Base-by-base conservation (phyloP, 148 eudicot species). In the Silene conica region DNA sequence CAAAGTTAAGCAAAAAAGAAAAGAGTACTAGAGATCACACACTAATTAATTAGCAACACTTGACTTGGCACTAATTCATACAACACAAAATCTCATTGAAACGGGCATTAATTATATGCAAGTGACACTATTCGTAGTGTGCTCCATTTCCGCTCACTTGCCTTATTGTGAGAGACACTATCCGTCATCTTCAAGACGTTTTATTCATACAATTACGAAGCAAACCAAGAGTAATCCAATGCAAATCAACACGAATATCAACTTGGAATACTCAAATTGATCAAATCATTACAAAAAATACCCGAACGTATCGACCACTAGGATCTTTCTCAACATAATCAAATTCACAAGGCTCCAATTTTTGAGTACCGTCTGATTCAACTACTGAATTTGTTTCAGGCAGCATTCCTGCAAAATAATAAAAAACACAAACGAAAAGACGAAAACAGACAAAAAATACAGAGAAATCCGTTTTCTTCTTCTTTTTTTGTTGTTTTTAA, bases 281-380 rank as follows among this genome's bases (percentile, higher is more conserved):
- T 0, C 62, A 60, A 66, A 63, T 20, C 34, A 60, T 22, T 55
- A 38, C 7, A 23, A 63, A 63, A 43, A 12, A 5, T 93, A 93
- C 98, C 94, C 96, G 88, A 79, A 90, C 85, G 73, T 90, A 93
- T 58, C 98, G 90, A 67, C 89, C 89, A 20, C 69, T 79, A 4
- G 92, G 89, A 74, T 88, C 93, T 31, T 62, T 87, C 81, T 93
- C 98, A 4, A 85, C 87, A 46, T 66, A 80, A 67, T 87, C 87
- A 63, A 65, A 77, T 14, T 86, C 87, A 67, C 63, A 52, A 69
- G 58, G 57, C 57, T 71, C 85, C 16, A 19, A 25, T 21, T 57
- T 72, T 11, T 56, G 77, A 56, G 48, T 8, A 57, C 20, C 57
- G 69, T 20, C 62, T 1, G 38, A 66, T 52, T 38, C 69, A 76